A percentile compares a stretch with the other conserved stretches of the same genome.
phyloP scores from a whole-genome alignment of 768 basidiomycete species.

The Termitomyces sp. region DNA sequence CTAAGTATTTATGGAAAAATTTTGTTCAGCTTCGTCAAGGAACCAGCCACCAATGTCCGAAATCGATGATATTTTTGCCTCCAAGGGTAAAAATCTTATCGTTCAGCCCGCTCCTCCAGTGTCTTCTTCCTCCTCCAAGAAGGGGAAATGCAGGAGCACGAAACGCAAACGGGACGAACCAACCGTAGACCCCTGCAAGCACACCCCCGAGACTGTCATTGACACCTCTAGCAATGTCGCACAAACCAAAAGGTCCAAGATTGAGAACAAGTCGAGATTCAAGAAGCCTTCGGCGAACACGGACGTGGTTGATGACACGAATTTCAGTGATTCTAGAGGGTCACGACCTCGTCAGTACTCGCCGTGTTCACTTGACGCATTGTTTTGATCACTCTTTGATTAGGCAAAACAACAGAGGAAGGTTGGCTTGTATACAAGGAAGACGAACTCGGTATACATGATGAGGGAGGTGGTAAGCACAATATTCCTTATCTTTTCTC shows the following conservation, averaged over 20 bases:
- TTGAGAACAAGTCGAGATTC: slow-evolving; percentile 6
- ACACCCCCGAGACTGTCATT: slow-evolving; percentile 54
- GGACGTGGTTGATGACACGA: slow-evolving; percentile 33
- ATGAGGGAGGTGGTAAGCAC: slow-evolving; percentile 65
- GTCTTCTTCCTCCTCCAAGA: slow-evolving; percentile 31
- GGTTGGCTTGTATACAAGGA: slow-evolving; percentile 79
- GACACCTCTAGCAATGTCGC: slow-evolving; percentile 47
- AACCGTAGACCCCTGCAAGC: slow-evolving; percentile 20
- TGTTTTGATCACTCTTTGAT: background rate
- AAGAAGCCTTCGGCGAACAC: slow-evolving; percentile 18
- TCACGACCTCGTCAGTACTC: slow-evolving; percentile 54
- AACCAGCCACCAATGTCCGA: slow-evolving; percentile 51
- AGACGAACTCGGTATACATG: slow-evolving; percentile 68
- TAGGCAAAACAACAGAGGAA: slow-evolving; percentile 76
- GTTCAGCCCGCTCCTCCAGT: slow-evolving; percentile 20
- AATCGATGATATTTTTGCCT: slow-evolving; percentile 82
- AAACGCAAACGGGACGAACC: slow-evolving; percentile 22
- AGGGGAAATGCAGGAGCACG: slow-evolving; percentile 39
- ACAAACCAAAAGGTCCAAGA: slow-evolving; percentile 33
- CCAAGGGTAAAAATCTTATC: slow-evolving; percentile 32
- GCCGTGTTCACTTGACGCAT: background rate
- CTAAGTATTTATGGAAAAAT: background rate
- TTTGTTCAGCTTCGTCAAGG: slow-evolving; percentile 1
- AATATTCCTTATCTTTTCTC: slow-evolving; percentile 4
- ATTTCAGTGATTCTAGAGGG: slow-evolving; percentile 74